Conservation (phyloP, 805 yeast species). For the Pichia nakasei region DNA sequence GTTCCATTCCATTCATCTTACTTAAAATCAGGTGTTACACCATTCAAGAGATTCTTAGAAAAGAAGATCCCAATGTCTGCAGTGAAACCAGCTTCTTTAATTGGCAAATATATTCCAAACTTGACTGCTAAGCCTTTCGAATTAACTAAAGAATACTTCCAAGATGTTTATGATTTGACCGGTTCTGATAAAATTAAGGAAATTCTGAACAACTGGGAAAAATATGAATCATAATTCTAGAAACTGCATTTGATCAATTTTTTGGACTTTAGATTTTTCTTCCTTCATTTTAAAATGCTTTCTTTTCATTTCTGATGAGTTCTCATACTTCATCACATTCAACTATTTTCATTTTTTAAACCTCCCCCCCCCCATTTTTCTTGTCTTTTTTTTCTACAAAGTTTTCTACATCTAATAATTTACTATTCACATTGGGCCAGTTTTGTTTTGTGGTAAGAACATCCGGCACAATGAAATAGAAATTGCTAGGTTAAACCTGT, state of each 20-base stretch:
- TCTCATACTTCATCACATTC: no score
- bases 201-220: constrained; percentile 93
- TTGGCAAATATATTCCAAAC: constrained; percentile 96
- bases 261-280: background rate
- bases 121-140: constrained; percentile 96
- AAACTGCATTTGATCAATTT: background rate
- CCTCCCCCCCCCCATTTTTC: no score
- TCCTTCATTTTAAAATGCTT: constrained; percentile 1
- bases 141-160: constrained; percentile 93
- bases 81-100: constrained; percentile 86
- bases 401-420: background rate
- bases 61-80: constrained; percentile 94
- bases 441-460: constrained; percentile 15
- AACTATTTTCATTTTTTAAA: no score
- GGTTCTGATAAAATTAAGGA: constrained; percentile 84
- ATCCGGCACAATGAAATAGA: background rate
- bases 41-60: constrained; percentile 94
- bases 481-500: background rate
- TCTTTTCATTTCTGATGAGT: background rate
- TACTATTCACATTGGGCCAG: background rate
- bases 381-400: constrained; percentile 1
- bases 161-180: constrained; percentile 89
- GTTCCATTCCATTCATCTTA: constrained; percentile 99
- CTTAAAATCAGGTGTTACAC: constrained; percentile 96
- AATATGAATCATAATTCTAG: constrained; percentile 44